These are phyloP conservation scores for Coemansia sp. DNA, from an alignment of 192 early-diverging fungal genomes.

Conservation along the genomic window DNA sequence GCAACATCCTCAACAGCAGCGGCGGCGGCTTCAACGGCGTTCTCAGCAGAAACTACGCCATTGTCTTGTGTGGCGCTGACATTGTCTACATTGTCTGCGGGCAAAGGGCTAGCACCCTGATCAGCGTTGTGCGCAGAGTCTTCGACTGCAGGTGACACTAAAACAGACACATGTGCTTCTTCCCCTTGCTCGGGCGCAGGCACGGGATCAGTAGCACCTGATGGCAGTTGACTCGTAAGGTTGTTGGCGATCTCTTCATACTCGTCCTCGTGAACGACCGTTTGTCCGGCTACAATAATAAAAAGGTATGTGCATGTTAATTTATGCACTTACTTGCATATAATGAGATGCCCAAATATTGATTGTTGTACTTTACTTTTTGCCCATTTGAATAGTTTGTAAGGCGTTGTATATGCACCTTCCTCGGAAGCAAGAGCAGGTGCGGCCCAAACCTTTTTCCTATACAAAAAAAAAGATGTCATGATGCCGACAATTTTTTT, in stretches of 20 bases:
- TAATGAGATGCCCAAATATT: neutral
- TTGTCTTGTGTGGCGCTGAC: neutral
- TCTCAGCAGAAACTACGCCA: neutral
- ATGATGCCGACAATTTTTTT: neutral
- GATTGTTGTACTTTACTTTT: slow-evolving; percentile 37
- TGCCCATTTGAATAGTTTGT: slow-evolving; percentile 41
- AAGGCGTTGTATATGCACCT: slow-evolving; percentile 5
- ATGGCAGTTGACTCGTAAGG: neutral
- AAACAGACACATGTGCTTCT: neutral
- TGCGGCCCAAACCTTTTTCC: slow-evolving; percentile 33
- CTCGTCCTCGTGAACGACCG: slow-evolving; percentile 54
- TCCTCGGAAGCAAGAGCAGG: slow-evolving; percentile 19
- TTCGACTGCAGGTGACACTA: neutral
- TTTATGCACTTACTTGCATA: slow-evolving; percentile 35
- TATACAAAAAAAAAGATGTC: neutral
- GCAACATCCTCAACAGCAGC: slow-evolving; percentile 32
- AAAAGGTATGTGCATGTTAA: slow-evolving; percentile 23
- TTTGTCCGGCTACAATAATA: slow-evolving; percentile 48
- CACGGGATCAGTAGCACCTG: neutral
- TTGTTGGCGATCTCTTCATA: slow-evolving; percentile 18
- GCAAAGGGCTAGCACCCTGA: neutral
- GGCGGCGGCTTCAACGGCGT: slow-evolving; percentile 20
- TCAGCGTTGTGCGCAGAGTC: slow-evolving; percentile 1
- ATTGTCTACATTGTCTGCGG: slow-evolving; percentile 8
- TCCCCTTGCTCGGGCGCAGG: neutral